phyloP scores from a whole-genome alignment of 2,329 filamentous ascomycete species.

The Sporothrix mexicana region DNA sequence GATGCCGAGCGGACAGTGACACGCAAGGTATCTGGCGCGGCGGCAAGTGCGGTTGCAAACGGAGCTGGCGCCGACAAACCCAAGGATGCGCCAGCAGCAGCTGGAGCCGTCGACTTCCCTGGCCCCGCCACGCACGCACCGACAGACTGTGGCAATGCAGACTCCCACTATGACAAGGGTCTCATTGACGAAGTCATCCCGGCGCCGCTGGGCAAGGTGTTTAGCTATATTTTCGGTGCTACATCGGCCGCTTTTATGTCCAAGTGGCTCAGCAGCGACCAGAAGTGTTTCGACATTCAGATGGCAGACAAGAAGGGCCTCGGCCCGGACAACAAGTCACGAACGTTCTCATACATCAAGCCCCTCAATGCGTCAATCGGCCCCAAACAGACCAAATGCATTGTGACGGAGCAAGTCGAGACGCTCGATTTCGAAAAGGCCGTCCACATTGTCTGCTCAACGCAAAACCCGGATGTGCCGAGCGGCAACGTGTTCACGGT shows the following conservation, averaged over 20 bases:
- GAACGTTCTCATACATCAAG: slow-evolving; percentile 88
- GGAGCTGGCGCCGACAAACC: slow-evolving; percentile 55
- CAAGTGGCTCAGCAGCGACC: slow-evolving; percentile 83
- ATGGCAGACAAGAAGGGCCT: slow-evolving; percentile 85
- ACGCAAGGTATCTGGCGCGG: slow-evolving; percentile 73
- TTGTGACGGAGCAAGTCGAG: slow-evolving; percentile 85
- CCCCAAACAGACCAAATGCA: slow-evolving; percentile 92
- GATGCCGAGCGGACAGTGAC: slow-evolving; percentile 63
- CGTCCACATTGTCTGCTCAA: slow-evolving; percentile 79
- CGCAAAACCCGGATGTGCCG: slow-evolving; percentile 92
- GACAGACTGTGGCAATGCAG: slow-evolving; percentile 82
- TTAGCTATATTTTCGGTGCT: slow-evolving; percentile 84
- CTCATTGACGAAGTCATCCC: slow-evolving; percentile 85
- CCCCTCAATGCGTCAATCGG: slow-evolving; percentile 84
- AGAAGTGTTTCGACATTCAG: slow-evolving; percentile 87
- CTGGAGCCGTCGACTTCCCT: slow-evolving; percentile 67
- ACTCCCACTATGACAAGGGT: slow-evolving; percentile 81
- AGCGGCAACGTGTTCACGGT: slow-evolving; percentile 89
- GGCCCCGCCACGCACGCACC: slow-evolving; percentile 81
- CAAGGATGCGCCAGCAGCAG: slow-evolving; percentile 49
- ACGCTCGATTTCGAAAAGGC: slow-evolving; percentile 84
- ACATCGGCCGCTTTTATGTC: slow-evolving; percentile 80
- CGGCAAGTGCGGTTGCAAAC: slow-evolving; percentile 48
- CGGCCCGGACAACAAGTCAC: slow-evolving; percentile 73
- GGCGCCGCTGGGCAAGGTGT: slow-evolving; percentile 90